Base-by-base conservation (phyloP, 345 rosid genomes). In the Geranium rotundifolium region DNA sequence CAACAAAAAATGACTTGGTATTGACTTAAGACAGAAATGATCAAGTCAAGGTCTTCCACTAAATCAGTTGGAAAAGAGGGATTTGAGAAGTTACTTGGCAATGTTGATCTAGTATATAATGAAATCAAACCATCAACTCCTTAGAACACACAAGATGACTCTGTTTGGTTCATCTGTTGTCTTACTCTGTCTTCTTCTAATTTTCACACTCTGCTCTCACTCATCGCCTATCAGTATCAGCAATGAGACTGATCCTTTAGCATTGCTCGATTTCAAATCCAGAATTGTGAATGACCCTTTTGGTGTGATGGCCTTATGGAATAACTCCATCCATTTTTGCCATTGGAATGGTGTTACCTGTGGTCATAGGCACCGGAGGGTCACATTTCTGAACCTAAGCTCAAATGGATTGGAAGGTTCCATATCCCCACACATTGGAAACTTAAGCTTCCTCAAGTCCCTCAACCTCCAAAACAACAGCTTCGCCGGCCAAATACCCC, bases 401-500 rank as follows among this genome's bases (percentile, higher is more conserved):
- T 54, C 56, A 0, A 18, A n/a, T 5, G n/a, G 16, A n/a, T 20
- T 68, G 7, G 27, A 1, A 8, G 71, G 66, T 12, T n/a, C 34
- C 17, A n/a, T 71, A 17, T 60, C 74, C 7, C 74, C 74, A 8
- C 54, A 56, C 7, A 2, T 71, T 3, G 69, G 66, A 1, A 71
- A 71, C 31, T 39, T 71, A 3, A 60, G 70, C 73, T 2, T 16
- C 59, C 2, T 61, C 66, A 15, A 4, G 5, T 0, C 1, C 69
- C 39, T 76, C 12, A 56, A 39, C 57, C 56, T 69, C 16, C 65
- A 73, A 1, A 67, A 66, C 20, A 76, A 76, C 68, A 52, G 58
- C 19, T 65, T 76, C 17, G 57, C 71, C n/a, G 80, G 80, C 46
- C 1, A 61, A 16, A 20, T 76, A 41, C 80, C 80, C 20, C 20